A percentile compares a stretch with the other conserved stretches of the same genome.
phyloP scores from a whole-genome alignment of 352 stramenopile genomes.

The Peronosclerospora sorghi region DNA sequence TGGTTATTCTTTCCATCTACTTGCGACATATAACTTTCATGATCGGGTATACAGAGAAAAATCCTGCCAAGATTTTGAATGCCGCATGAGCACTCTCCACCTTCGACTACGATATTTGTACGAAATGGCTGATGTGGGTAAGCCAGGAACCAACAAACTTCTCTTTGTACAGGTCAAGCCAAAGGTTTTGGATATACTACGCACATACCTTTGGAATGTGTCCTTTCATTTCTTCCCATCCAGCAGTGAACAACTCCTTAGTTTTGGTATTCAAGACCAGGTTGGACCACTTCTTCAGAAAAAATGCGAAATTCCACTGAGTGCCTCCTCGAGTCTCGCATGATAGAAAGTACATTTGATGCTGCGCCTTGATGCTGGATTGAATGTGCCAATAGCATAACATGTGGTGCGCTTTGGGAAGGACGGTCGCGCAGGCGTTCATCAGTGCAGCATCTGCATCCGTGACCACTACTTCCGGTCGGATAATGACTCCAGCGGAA shows the following conservation, averaged over 20 bases:
- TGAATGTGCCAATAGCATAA: background rate
- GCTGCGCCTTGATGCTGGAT: background rate
- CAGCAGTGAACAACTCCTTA: background rate
- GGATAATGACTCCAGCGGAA: background rate
- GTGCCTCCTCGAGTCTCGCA: background rate
- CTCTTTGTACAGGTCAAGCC: background rate
- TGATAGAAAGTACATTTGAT: background rate
- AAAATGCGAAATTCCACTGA: background rate
- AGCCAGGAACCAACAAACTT: background rate
- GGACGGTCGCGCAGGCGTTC: background rate
- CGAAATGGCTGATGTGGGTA: background rate
- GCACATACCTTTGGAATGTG: background rate
- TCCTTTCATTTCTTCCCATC: background rate
- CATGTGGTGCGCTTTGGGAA: background rate
- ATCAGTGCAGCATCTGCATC: background rate
- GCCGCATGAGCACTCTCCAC: background rate
- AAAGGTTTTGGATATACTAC: background rate
- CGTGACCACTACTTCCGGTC: background rate
- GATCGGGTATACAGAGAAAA: background rate
- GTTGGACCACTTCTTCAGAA: background rate
- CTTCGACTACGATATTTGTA: background rate
- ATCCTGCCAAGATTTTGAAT: background rate
- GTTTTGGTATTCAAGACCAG: background rate
- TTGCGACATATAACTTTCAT: background rate
- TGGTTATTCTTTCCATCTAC: background rate